phyloP scores from a whole-genome alignment of 2,329 filamentous ascomycete genomes.

The Pleoardoris graminearum region DNA sequence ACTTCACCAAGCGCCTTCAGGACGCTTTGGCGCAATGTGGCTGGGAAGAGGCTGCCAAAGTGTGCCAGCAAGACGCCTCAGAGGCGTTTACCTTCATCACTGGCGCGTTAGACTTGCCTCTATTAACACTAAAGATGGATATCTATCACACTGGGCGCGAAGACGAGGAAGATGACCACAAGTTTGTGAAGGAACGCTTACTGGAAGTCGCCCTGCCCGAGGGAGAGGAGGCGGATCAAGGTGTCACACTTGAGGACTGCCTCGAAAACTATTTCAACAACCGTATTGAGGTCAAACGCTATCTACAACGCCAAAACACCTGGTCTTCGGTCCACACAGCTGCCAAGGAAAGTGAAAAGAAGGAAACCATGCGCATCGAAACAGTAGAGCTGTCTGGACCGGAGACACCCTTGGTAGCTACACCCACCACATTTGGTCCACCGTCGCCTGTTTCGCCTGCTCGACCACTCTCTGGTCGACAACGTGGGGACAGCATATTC shows the following conservation, averaged over 20 bases:
- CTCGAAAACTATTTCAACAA: conserved; percentile 96
- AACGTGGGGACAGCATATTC: conserved; percentile 55
- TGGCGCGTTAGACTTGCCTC: conserved; percentile 80
- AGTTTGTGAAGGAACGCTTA: conserved; percentile 87
- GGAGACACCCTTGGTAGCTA: conserved; percentile 41
- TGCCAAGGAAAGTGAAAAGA: conserved; percentile 41
- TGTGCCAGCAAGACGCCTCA: conserved; percentile 92
- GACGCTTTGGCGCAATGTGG: conserved; percentile 81
- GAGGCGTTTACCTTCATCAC: conserved; percentile 97
- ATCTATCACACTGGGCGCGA: conserved; percentile 90
- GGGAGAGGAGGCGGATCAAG: conserved; percentile 62
- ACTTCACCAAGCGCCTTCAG: conserved; percentile 83
- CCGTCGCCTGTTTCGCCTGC: conserved; percentile 30
- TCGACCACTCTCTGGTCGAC: conserved; percentile 39
- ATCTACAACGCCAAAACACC: conserved; percentile 66
- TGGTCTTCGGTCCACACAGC: conserved; percentile 51
- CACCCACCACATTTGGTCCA: conserved; percentile 34
- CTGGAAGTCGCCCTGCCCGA: conserved; percentile 90
- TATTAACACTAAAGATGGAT: conserved; percentile 90
- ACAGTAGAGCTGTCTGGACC: conserved; percentile 45
- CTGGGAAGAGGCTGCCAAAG: conserved; percentile 76
- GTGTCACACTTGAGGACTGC: conserved; percentile 84
- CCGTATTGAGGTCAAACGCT: conserved; percentile 82
- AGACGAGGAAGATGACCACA: conserved; percentile 84
- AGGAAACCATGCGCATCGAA: conserved; percentile 49